Evolutionary conservation across 208 protist genomes (phyloP).

Genomic region (Trypanosoma melophagium): DNA sequence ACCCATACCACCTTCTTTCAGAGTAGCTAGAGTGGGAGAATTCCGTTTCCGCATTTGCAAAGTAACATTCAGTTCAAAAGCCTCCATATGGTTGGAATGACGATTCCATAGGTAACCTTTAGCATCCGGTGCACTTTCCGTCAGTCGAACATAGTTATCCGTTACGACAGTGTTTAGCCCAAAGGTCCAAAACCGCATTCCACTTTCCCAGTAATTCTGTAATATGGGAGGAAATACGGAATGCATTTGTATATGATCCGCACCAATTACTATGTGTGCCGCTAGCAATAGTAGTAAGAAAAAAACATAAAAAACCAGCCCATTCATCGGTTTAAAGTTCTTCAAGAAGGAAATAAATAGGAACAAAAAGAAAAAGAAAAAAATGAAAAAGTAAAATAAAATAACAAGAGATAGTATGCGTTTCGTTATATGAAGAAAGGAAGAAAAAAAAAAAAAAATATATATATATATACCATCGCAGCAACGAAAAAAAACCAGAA

Average conservation of each 20-base stretch:
- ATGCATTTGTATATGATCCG: slow-evolving; percentile 41
- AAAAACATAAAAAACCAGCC: neutral
- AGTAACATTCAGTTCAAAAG: slow-evolving; percentile 45
- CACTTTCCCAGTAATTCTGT: slow-evolving; percentile 50
- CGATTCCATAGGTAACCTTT: slow-evolving; percentile 52
- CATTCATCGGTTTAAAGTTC: neutral
- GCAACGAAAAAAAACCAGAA: neutral
- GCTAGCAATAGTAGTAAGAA: slow-evolving; percentile 2
- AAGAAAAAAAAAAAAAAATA: slow-evolving; percentile 11
- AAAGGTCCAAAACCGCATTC: slow-evolving; percentile 48
- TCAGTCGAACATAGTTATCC: slow-evolving; percentile 48
- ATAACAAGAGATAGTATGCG: neutral
- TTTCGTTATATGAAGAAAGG: neutral
- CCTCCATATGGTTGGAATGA: slow-evolving; percentile 35
- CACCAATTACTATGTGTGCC: neutral
- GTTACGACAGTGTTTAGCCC: slow-evolving; percentile 44
- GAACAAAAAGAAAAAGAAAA: slow-evolving; percentile 4
- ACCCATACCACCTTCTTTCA: slow-evolving; percentile 25
- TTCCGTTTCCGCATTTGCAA: slow-evolving; percentile 31
- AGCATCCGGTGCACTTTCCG: slow-evolving; percentile 13
- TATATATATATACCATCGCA: slow-evolving; percentile 18
- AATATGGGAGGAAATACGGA: slow-evolving; percentile 48
- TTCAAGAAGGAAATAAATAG: neutral
- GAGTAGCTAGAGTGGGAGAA: neutral
- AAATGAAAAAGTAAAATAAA: neutral